Conservation (phyloP, 169 alveolate genomes). For the Neospora caninum region DNA sequence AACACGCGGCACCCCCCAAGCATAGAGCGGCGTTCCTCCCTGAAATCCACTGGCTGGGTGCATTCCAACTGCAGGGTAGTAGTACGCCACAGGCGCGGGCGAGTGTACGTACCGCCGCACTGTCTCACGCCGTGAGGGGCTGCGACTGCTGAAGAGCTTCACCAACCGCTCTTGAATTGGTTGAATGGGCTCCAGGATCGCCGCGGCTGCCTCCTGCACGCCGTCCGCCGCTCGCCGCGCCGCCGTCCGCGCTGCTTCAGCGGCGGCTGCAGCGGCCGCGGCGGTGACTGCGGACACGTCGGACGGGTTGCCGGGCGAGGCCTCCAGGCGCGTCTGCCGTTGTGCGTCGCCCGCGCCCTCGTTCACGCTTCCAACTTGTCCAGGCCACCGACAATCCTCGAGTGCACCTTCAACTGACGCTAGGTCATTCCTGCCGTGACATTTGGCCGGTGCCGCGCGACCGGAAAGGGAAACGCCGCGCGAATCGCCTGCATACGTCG, state of each 20-base stretch:
- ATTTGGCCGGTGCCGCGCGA: background rate
- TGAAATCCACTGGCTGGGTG: background rate
- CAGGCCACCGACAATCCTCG: background rate
- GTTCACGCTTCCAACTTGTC: background rate
- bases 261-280: slow-evolving; percentile 12
- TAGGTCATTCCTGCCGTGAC: background rate
- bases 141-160: background rate
- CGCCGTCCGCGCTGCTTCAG: slow-evolving; percentile 7
- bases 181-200: background rate
- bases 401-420: background rate
- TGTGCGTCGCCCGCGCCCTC: no score
- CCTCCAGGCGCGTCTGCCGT: background rate
- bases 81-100: background rate
- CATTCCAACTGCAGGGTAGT: background rate
- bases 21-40: background rate
- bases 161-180: background rate
- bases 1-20: background rate
- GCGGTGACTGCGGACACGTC: slow-evolving; percentile 1
- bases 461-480: no score
- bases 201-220: slow-evolving; percentile 24
- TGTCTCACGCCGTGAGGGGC: background rate
- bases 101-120: background rate
- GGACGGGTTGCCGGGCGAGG: background rate
- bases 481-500: no score
- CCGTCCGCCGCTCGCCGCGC: slow-evolving; percentile 38